Conservation (phyloP, 208 protist species). For the Zelonia costaricensis region DNA sequence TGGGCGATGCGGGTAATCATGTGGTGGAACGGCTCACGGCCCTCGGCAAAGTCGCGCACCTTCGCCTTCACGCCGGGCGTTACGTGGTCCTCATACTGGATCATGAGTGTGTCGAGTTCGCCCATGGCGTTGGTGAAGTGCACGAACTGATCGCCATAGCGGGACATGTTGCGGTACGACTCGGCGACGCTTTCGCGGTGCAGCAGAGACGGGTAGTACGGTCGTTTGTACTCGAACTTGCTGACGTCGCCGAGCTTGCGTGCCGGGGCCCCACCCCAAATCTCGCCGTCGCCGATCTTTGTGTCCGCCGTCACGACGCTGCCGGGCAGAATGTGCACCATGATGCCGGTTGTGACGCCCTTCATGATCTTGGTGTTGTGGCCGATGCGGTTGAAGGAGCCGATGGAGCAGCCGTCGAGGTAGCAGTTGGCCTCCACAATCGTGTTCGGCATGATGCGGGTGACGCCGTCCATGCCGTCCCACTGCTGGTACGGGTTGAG, state of each 20-base stretch:
- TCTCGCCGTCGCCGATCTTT: slow-evolving; percentile 81
- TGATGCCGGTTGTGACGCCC: slow-evolving; percentile 86
- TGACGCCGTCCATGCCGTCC: slow-evolving; percentile 85
- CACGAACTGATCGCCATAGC: slow-evolving; percentile 87
- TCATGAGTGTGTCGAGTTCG: slow-evolving; percentile 80
- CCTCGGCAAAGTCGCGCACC: slow-evolving; percentile 82
- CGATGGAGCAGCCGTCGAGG: slow-evolving; percentile 87
- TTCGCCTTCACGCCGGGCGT: slow-evolving; percentile 64
- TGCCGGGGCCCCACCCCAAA: slow-evolving; percentile 88
- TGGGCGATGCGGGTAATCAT: slow-evolving; percentile 83
- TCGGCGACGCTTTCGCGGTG: slow-evolving; percentile 75
- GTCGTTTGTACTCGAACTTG: slow-evolving; percentile 89
- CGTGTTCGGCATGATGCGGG: slow-evolving; percentile 78
- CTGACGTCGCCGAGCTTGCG: slow-evolving; percentile 80
- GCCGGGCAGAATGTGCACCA: slow-evolving; percentile 89
- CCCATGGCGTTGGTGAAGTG: slow-evolving; percentile 80
- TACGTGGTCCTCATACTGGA: slow-evolving; percentile 75
- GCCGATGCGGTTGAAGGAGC: slow-evolving; percentile 86
- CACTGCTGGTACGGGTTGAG: slow-evolving; percentile 91
- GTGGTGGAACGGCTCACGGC: slow-evolving; percentile 88
- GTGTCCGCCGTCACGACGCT: slow-evolving; percentile 84
- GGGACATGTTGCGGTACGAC: slow-evolving; percentile 86
- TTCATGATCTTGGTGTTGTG: slow-evolving; percentile 91
- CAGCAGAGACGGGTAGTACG: slow-evolving; percentile 78
- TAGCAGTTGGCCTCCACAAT: slow-evolving; percentile 90